These are phyloP conservation scores for Piedraia hortae DNA, from an alignment of 2,329 filamentous ascomycete genomes.

Conservation along the genomic window DNA sequence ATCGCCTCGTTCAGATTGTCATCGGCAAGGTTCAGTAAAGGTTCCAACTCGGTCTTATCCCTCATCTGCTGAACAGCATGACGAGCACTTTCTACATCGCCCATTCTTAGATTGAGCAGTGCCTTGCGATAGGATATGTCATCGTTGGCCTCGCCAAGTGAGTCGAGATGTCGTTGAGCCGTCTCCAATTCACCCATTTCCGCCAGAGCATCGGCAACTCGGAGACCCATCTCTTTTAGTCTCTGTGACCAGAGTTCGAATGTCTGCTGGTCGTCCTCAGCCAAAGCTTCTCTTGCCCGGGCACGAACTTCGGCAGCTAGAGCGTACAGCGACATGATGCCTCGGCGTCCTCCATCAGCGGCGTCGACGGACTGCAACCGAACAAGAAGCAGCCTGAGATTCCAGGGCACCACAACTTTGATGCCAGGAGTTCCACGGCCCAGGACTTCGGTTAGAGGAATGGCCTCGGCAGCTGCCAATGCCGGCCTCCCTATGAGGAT, in stretches of 20 bases:
- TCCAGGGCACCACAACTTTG: slow-evolving; percentile 43
- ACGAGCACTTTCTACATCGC: slow-evolving; percentile 31
- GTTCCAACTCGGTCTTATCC: background rate
- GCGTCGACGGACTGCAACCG: slow-evolving; percentile 67
- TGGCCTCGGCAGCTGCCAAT: slow-evolving; percentile 31
- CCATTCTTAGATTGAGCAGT: slow-evolving; percentile 51
- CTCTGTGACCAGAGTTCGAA: slow-evolving; percentile 42
- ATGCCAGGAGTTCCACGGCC: slow-evolving; percentile 30
- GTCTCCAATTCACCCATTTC: slow-evolving; percentile 74
- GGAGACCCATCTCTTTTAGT: slow-evolving; percentile 44
- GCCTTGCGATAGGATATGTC: slow-evolving; percentile 20
- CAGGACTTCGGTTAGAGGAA: slow-evolving; percentile 30
- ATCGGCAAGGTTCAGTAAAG: slow-evolving; percentile 48
- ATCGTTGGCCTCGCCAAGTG: slow-evolving; percentile 21
- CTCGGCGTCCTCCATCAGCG: slow-evolving; percentile 52
- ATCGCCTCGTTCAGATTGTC: slow-evolving; percentile 40
- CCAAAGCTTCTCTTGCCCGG: slow-evolving; percentile 7
- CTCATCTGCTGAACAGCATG: slow-evolving; percentile 28
- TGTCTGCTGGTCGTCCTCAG: slow-evolving; percentile 27
- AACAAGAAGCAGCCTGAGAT: slow-evolving; percentile 55
- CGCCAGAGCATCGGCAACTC: slow-evolving; percentile 36
- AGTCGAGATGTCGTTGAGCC: slow-evolving; percentile 43
- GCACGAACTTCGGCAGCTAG: slow-evolving; percentile 23
- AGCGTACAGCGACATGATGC: slow-evolving; percentile 77
- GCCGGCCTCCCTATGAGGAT: slow-evolving; percentile 42